These are phyloP conservation scores for Gyromitra esculenta DNA, from an alignment of 2,329 filamentous ascomycete genomes.

Conservation along the genomic window DNA sequence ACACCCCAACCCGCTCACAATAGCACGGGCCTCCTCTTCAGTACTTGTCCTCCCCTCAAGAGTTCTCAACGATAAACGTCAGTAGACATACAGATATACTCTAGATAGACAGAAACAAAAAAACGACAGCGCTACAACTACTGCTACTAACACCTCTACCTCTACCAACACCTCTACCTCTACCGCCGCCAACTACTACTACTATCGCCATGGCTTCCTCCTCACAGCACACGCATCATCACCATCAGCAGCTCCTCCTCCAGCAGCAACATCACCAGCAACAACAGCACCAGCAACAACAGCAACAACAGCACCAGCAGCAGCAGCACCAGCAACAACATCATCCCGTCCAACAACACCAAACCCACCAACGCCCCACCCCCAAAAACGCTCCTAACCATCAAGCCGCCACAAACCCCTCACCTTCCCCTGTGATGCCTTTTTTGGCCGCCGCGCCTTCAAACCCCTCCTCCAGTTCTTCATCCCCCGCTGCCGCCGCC, in stretches of 20 bases:
- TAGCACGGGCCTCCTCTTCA: slow-evolving; percentile 24
- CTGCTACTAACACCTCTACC: slow-evolving; percentile 1
- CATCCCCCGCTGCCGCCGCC: slow-evolving; percentile 40
- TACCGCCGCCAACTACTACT: neutral
- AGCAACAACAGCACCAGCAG: slow-evolving; percentile 32
- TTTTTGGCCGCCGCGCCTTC: slow-evolving; percentile 44
- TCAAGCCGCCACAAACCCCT: slow-evolving; percentile 33
- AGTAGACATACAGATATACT: neutral
- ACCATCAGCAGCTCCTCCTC: slow-evolving; percentile 35
- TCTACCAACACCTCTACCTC: neutral
- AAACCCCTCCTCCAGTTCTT: slow-evolving; percentile 42
- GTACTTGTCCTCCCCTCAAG: slow-evolving; percentile 4
- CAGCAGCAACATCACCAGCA: slow-evolving; percentile 35
- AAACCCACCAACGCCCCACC: slow-evolving; percentile 36
- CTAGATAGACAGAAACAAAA: neutral
- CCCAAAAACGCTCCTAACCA: slow-evolving; percentile 38
- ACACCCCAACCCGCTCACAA: slow-evolving; percentile 7
- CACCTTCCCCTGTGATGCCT: slow-evolving; percentile 47
- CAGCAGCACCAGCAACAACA: slow-evolving; percentile 37
- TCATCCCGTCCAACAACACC: slow-evolving; percentile 42
- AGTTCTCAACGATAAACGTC: slow-evolving; percentile 12
- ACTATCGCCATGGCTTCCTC: slow-evolving; percentile 46
- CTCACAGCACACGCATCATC: slow-evolving; percentile 39
- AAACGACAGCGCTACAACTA: neutral
- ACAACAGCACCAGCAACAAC: slow-evolving; percentile 30